A percentile compares a stretch with the other conserved stretches of the same genome.
Evolutionary conservation across 192 early-diverging fungal species (phyloP).

Genomic region (Coemansia sp.): DNA sequence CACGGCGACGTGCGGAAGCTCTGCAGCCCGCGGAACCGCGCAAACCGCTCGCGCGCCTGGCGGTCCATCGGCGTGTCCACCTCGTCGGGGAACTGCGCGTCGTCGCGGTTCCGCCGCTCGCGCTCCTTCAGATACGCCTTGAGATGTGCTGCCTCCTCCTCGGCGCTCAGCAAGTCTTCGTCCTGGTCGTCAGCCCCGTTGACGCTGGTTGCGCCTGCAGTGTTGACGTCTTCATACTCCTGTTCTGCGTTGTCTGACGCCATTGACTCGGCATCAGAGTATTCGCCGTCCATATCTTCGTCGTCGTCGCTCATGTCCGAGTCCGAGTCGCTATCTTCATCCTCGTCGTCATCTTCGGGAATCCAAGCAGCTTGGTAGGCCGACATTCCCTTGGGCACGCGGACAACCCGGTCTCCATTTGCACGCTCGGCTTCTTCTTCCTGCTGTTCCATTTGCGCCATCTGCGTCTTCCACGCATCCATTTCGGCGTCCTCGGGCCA

Average conservation of each 20-base stretch:
- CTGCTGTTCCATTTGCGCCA: slow-evolving; percentile 47
- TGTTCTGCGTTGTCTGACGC: slow-evolving; percentile 8
- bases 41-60: slow-evolving; percentile 81
- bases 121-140: slow-evolving; percentile 58
- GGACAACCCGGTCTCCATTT: slow-evolving; percentile 47
- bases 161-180: slow-evolving; percentile 25
- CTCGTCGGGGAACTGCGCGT: slow-evolving; percentile 94
- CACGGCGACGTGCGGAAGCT: slow-evolving; percentile 93
- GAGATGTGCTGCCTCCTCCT: slow-evolving; percentile 47
- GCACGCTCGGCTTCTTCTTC: slow-evolving; percentile 10
- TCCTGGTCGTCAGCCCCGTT: neutral
- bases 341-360: slow-evolving; percentile 66
- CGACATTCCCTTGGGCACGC: slow-evolving; percentile 94
- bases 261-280: slow-evolving; percentile 18
- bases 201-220: neutral
- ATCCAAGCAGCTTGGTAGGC: slow-evolving; percentile 99
- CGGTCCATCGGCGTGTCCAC: slow-evolving; percentile 89
- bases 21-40: slow-evolving; percentile 92
- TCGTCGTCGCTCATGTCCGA: slow-evolving; percentile 20
- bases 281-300: slow-evolving; percentile 15
- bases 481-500: slow-evolving; percentile 98
- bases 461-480: slow-evolving; percentile 64
- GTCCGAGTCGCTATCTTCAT: slow-evolving; percentile 40
- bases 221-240: neutral
- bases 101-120: slow-evolving; percentile 56